These are phyloP conservation scores for Lepiota brunneoincarnata DNA, from an alignment of 768 basidiomycete species.

Conservation along the genomic window DNA sequence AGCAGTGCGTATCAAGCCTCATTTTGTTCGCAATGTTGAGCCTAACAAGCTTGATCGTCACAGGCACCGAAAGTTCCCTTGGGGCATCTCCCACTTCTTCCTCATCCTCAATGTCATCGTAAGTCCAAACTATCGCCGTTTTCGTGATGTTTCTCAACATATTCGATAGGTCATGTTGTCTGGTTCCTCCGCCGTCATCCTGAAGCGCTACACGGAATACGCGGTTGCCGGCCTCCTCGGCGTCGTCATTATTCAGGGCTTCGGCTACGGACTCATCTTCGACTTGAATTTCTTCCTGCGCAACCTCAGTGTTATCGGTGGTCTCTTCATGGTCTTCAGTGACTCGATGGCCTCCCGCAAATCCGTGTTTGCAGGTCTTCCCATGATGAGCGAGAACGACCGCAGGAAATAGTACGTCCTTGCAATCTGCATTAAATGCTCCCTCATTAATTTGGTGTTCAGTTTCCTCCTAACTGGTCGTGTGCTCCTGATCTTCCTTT, in stretches of 20 bases:
- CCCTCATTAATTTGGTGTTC: not conserved
- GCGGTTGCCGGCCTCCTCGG: conserved; percentile 86
- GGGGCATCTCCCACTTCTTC: conserved; percentile 94
- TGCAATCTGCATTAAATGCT: not conserved
- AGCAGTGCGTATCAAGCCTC: conserved; percentile 60
- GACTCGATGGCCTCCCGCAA: conserved; percentile 90
- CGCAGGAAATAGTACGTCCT: conserved; percentile 92
- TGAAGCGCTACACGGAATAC: conserved; percentile 83
- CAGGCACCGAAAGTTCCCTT: conserved; percentile 93
- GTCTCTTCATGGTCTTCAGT: conserved; percentile 98
- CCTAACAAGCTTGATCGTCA: conserved; percentile 13
- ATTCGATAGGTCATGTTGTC: conserved; percentile 75
- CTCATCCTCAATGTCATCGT: conserved; percentile 89
- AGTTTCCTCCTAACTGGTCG: conserved; percentile 98
- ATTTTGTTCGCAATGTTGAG: not conserved
- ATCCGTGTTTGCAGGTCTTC: conserved; percentile 87
- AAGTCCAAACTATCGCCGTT: conserved; percentile 30
- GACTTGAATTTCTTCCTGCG: conserved; percentile 99
- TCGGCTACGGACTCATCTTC: conserved; percentile 99
- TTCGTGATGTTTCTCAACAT: not conserved
- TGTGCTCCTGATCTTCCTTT: conserved; percentile 96
- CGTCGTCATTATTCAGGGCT: conserved; percentile 93
- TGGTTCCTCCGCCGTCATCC: conserved; percentile 83
- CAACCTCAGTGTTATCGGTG: conserved; percentile 96
- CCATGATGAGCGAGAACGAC: conserved; percentile 89